Percentiles rank a stretch among this genome's conserved stretches.
phyloP scores from a whole-genome alignment of 306 rosid species.

The Cucurbita moschata region DNA sequence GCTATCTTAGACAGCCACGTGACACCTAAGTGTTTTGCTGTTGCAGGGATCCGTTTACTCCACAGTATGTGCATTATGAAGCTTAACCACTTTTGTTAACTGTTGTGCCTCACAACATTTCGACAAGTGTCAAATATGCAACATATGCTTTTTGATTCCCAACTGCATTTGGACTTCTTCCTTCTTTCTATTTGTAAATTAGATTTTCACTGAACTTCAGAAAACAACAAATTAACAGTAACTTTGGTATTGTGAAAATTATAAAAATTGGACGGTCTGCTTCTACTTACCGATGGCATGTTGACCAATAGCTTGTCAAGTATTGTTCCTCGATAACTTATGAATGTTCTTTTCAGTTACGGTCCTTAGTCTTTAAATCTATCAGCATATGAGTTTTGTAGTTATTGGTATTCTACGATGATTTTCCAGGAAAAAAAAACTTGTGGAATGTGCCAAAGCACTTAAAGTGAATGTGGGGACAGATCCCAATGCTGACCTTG shows the following conservation, averaged over 20 bases:
- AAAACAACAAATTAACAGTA: not conserved
- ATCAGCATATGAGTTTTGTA: not conserved
- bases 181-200: not conserved
- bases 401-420: not conserved
- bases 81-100: not conserved
- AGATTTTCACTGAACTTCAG: not conserved
- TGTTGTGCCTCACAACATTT: not conserved
- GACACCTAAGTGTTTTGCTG: not conserved
- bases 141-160: not conserved
- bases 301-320: not conserved
- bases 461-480: conserved; percentile 55
- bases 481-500: conserved; percentile 47
- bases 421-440: conserved; percentile 37
- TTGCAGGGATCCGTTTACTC: not conserved
- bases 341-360: not conserved
- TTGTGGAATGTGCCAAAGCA: conserved; percentile 36
- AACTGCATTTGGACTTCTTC: not conserved
- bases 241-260: not conserved
- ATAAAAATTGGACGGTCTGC: not conserved
- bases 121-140: not conserved
- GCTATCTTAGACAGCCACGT: not conserved
- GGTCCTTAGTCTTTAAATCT: not conserved
- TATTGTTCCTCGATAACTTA: not conserved
- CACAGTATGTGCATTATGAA: not conserved
- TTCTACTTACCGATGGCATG: not conserved